Conservation (phyloP, 2,329 filamentous ascomycete species). For the Fusarium sp. region DNA sequence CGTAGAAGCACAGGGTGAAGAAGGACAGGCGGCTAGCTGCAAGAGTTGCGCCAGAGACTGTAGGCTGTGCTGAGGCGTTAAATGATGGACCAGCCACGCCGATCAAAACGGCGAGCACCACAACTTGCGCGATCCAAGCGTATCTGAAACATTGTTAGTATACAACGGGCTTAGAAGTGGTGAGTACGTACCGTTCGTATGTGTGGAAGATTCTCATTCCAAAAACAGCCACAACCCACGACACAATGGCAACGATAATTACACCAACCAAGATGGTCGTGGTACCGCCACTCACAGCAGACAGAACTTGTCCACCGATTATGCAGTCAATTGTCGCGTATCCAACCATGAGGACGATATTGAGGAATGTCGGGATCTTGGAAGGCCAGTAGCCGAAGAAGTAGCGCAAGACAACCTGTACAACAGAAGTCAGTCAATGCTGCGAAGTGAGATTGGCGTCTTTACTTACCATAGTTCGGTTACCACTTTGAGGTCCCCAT, state of each 20-base stretch:
- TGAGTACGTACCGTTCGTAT: conserved; percentile 71
- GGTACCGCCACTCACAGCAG: conserved; percentile 74
- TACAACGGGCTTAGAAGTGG: no score
- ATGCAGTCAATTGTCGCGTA: conserved; percentile 85
- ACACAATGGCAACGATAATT: conserved; percentile 79
- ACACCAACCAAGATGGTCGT: conserved; percentile 82
- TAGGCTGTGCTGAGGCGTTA: conserved; percentile 74
- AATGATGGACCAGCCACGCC: conserved; percentile 73
- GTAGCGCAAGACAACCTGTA: conserved; percentile 74
- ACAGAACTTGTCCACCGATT: conserved; percentile 81
- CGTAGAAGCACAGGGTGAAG: conserved; percentile 75
- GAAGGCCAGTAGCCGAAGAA: conserved; percentile 76
- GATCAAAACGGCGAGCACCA: conserved; percentile 79
- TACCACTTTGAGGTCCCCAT: conserved; percentile 79
- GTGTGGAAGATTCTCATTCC: conserved; percentile 69
- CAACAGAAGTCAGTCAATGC: conserved; percentile 9
- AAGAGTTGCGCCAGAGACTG: conserved; percentile 70
- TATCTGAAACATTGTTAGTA: conserved; percentile 44
- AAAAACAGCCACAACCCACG: conserved; percentile 78
- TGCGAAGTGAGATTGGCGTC: no score
- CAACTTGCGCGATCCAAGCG: conserved; percentile 74
- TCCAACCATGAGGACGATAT: conserved; percentile 75
- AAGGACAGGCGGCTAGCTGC: conserved; percentile 72
- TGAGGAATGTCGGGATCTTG: conserved; percentile 51
- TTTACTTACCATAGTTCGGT: conserved; percentile 75